Evolutionary conservation across 208 protist genomes (phyloP).

Genomic region (Leishmania mexicana): DNA sequence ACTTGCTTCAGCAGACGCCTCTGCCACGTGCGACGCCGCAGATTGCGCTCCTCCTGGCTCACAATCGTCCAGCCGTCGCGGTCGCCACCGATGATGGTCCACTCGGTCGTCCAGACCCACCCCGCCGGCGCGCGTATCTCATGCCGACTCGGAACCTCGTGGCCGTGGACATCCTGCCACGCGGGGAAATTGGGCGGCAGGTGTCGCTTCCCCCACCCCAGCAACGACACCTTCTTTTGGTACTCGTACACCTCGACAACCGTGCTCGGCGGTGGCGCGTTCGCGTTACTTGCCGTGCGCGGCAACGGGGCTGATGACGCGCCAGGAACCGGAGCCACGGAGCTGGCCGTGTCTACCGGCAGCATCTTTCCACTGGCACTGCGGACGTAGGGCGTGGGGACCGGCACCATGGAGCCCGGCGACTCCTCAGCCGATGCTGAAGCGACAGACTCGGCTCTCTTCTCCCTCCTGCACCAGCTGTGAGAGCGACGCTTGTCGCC

Average conservation of each 20-base stretch:
- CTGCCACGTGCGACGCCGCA: slow-evolving; percentile 76
- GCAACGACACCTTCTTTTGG: slow-evolving; percentile 48
- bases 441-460: neutral
- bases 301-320: slow-evolving; percentile 21
- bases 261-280: slow-evolving; percentile 20
- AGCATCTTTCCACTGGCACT: slow-evolving; percentile 29
- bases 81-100: slow-evolving; percentile 39
- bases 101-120: slow-evolving; percentile 63
- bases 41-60: slow-evolving; percentile 24
- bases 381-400: slow-evolving; percentile 2
- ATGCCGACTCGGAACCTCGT: slow-evolving; percentile 37
- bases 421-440: neutral
- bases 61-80: slow-evolving; percentile 37
- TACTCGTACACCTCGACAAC: slow-evolving; percentile 73
- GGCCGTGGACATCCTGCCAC: slow-evolving; percentile 70
- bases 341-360: slow-evolving; percentile 1
- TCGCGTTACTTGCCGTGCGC: slow-evolving; percentile 20
- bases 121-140: slow-evolving; percentile 46
- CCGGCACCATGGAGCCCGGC: slow-evolving; percentile 10
- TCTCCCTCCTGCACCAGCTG: slow-evolving; percentile 4
- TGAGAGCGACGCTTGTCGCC: neutral
- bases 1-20: slow-evolving; percentile 35
- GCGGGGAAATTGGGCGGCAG: slow-evolving; percentile 47
- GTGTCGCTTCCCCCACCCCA: slow-evolving; percentile 56
- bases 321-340: slow-evolving; percentile 18